These are phyloP conservation scores for Auxenochlorella pyrenoidosa DNA, from an alignment of 139 green algal genomes.

Conservation along the genomic window DNA sequence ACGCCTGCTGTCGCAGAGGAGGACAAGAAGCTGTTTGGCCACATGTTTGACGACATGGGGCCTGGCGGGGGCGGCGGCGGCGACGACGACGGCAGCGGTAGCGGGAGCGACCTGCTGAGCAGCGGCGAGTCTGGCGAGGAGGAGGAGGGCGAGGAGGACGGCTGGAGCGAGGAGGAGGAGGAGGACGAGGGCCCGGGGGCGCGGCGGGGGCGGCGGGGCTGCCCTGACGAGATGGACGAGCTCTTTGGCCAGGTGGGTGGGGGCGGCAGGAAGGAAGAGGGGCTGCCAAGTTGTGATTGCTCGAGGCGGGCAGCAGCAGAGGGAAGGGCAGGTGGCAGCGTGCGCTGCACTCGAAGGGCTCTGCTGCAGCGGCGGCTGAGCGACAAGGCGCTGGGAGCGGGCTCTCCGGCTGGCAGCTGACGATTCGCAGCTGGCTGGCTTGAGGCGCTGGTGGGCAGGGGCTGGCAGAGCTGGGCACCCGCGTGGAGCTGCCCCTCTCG, in stretches of 20 bases:
- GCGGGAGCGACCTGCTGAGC: constrained; percentile 42
- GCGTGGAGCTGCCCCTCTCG: too few relatives aligned
- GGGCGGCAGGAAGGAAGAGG: too few relatives aligned
- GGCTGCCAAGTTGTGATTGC: too few relatives aligned
- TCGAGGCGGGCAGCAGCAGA: too few relatives aligned
- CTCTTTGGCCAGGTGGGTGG: constrained; percentile 22
- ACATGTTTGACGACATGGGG: constrained; percentile 61
- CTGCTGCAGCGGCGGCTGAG: too few relatives aligned
- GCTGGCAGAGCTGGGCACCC: too few relatives aligned
- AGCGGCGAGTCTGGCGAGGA: constrained; percentile 45
- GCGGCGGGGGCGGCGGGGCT: neutral
- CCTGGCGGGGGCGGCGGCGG: neutral
- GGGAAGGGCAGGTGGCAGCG: too few relatives aligned
- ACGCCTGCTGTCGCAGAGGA: constrained; percentile 50
- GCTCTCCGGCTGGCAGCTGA: too few relatives aligned
- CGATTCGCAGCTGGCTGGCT: too few relatives aligned
- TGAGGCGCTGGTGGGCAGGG: too few relatives aligned
- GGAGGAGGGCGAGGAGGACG: constrained; percentile 23
- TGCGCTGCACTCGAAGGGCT: too few relatives aligned
- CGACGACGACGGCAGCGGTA: constrained; percentile 46
- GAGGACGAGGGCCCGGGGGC: neutral
- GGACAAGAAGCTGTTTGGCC: constrained; percentile 84
- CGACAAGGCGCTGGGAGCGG: too few relatives aligned
- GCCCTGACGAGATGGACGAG: constrained; percentile 19
- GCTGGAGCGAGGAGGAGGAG: constrained; percentile 19